Evolutionary conservation across 306 rosid species (phyloP), one percentile per base, ranked within the genome.

Genomic region (Vachellia pachyceras): DNA sequence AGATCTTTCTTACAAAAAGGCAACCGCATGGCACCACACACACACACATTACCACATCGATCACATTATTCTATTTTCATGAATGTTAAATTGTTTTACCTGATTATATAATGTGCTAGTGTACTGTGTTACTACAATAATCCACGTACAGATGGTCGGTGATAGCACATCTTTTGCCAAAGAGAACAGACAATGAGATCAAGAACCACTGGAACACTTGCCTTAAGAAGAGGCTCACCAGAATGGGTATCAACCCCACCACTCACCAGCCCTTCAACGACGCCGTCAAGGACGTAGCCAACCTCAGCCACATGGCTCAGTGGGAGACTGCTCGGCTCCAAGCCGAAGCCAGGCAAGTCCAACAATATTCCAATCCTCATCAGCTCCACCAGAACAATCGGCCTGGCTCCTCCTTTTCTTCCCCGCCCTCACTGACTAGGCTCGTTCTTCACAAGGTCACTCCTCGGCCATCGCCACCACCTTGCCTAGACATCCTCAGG

Each of bases 341-440:
- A 50, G 22, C 57, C 3, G 57, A 50, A 50, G 20, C 57, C n/a
- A 10, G 18, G 69, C 39, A 61, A 76, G 0, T 57, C 82, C 3
- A 73, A 73, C 3, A 83, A 86, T 37, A 33, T n/a, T 55, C 87
- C 11, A 52, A 52, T 23, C 25, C 7, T 20, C 33, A 29, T 29
- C 44, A 7, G 44, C 44, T 40, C 44, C 44, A 1, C 8, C 33
- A 29, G 33, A 37, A 3, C 40, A 17, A 50, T 8, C 22, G 1
- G 57, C 57, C 17, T 5, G 22, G 7, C 57, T 20, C 33, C 2
- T 50, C 22, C 20, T 50, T 3, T 14, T 45, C 22, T 3, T 8
- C 61, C 29, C 12, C 8, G 2, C 36, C 65, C 23, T 23, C 6
- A 23, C 13, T 10, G 2, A 23, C 36, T 23, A 5, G 65, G 36